Evolutionary conservation across 495 filamentous ascomycete genomes (phyloP).

Genomic region (Jackrogersella minutella): DNA sequence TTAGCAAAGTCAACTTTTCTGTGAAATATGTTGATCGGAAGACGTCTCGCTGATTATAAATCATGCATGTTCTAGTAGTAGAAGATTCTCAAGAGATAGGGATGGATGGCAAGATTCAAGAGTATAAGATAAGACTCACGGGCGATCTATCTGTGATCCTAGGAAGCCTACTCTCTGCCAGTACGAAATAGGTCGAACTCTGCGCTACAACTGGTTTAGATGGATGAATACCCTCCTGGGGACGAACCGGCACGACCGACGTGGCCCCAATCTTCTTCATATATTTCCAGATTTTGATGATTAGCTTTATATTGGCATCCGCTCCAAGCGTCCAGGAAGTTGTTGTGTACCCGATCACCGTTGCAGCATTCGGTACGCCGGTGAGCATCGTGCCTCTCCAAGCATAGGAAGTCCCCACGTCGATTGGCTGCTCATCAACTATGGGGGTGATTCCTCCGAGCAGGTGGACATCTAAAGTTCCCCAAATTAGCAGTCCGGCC

Average conservation of each 20-base stretch:
- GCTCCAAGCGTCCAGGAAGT: conserved; percentile 64
- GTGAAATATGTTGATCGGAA: background rate
- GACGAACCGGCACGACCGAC: conserved; percentile 40
- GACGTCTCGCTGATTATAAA: background rate
- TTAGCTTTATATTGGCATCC: conserved; percentile 42
- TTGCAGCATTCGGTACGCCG: conserved; percentile 49
- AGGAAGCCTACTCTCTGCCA: conserved; percentile 45
- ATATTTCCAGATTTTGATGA: conserved; percentile 51
- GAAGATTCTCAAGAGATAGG: background rate
- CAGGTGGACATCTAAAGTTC: conserved; percentile 56
- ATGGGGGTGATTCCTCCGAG: conserved; percentile 57
- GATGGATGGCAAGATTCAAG: background rate
- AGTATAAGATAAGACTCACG: conserved; percentile 28
- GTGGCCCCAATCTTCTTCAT: conserved; percentile 48
- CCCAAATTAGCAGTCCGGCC: background rate
- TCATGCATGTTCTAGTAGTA: background rate
- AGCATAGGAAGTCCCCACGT: conserved; percentile 59
- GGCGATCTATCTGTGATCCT: conserved; percentile 44
- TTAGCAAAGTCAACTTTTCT: background rate
- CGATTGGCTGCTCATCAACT: conserved; percentile 63
- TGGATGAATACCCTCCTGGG: conserved; percentile 12
- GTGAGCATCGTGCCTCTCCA: conserved; percentile 58
- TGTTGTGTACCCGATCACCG: conserved; percentile 55
- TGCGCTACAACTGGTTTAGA: conserved; percentile 39
- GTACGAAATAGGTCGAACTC: conserved; percentile 47